phyloP scores from a whole-genome alignment of 257 asterid species.

The Nicotiana benthamiana region DNA sequence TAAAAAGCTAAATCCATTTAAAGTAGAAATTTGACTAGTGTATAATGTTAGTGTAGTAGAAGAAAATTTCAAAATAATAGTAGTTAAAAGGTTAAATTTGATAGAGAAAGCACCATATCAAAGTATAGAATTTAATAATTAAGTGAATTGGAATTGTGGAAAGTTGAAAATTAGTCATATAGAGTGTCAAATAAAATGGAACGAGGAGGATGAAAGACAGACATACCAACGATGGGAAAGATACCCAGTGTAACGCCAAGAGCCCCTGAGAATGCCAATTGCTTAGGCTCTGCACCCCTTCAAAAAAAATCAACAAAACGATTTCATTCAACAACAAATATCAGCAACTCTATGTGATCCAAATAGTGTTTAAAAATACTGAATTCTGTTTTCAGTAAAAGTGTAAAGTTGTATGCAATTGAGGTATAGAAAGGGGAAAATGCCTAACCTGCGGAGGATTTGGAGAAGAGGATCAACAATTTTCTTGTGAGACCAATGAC shows the following conservation, averaged over 20 bases:
- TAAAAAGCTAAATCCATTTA: not conserved
- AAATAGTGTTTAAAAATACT: too few species aligned
- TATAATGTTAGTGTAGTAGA: not conserved
- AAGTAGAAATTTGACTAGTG: not conserved
- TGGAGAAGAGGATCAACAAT: conserved; percentile 72
- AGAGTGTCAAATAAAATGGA: too few species aligned
- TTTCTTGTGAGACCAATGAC: conserved; percentile 50
- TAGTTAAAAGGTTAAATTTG: too few species aligned
- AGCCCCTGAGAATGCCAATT: conserved; percentile 83
- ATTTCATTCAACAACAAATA: not conserved
- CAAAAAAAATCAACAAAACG: not conserved
- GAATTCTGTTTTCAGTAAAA: too few species aligned
- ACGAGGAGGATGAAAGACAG: not conserved
- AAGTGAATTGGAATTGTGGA: too few species aligned
- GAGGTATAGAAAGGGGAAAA: too few species aligned
- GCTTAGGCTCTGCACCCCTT: conserved; percentile 94
- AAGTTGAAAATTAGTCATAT: too few species aligned
- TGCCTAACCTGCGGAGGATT: conserved; percentile 53
- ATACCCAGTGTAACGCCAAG: conserved; percentile 76
- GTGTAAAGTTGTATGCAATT: too few species aligned
- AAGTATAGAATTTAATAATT: too few species aligned
- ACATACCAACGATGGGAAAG: conserved; percentile 82
- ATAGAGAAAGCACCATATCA: too few species aligned
- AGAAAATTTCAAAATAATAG: not conserved
- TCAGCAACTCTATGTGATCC: not conserved